These are phyloP conservation scores for Chrysoporthe austroafricana DNA, from an alignment of 2,329 filamentous ascomycete genomes.

Conservation along the genomic window DNA sequence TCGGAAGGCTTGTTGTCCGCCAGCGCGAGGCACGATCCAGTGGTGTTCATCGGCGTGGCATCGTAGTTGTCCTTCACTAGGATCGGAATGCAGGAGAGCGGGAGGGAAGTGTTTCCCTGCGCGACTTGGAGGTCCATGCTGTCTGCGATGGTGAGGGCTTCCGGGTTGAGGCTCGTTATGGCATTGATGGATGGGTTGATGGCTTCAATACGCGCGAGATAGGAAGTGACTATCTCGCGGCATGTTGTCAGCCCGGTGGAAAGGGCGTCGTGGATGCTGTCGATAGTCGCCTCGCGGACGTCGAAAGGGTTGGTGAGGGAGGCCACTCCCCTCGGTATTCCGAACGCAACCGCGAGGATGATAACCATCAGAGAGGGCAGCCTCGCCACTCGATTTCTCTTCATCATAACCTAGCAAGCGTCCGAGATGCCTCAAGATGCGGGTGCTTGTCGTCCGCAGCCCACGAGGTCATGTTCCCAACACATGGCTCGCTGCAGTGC, in stretches of 20 bases:
- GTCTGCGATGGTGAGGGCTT: slow-evolving; percentile 49
- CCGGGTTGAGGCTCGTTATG: slow-evolving; percentile 56
- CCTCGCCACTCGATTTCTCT: background rate
- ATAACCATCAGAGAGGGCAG: background rate
- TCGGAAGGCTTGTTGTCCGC: slow-evolving; percentile 47
- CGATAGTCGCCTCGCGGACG: slow-evolving; percentile 61
- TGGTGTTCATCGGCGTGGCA: slow-evolving; percentile 59
- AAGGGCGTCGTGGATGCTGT: slow-evolving; percentile 58
- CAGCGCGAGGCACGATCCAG: slow-evolving; percentile 56
- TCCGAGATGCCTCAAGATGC: background rate
- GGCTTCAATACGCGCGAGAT: slow-evolving; percentile 59
- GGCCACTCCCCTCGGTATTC: background rate
- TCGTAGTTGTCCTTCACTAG: slow-evolving; percentile 69
- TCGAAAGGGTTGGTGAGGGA: slow-evolving; percentile 46
- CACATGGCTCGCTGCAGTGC: too few relatives aligned
- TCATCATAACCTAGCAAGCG: background rate
- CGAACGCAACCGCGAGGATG: background rate
- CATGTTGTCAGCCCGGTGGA: slow-evolving; percentile 57
- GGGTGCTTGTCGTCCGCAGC: background rate
- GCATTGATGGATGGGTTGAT: slow-evolving; percentile 62
- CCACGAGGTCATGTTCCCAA: background rate
- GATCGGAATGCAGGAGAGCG: slow-evolving; percentile 64
- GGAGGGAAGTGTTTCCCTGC: slow-evolving; percentile 51
- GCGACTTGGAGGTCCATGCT: slow-evolving; percentile 50
- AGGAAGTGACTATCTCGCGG: slow-evolving; percentile 56